phyloP scores from a whole-genome alignment of 495 filamentous ascomycete genomes.

The Chlorociboria aeruginascens region DNA sequence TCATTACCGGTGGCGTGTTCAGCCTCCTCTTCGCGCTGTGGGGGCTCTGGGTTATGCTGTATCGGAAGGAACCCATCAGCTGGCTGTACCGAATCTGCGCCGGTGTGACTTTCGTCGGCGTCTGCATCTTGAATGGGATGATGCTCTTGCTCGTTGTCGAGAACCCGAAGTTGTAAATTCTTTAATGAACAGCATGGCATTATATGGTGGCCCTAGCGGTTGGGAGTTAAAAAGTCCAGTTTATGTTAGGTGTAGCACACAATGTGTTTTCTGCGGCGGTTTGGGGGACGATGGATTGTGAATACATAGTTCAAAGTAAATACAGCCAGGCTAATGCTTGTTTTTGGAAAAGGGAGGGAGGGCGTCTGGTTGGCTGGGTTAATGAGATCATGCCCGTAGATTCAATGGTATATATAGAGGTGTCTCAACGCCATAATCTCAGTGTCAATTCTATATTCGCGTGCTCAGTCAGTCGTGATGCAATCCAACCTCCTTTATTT shows the following conservation, averaged over 20 bases:
- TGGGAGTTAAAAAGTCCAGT: not conserved
- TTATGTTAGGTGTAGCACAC: not conserved
- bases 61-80: slow-evolving; percentile 28
- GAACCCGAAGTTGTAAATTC: slow-evolving; percentile 12
- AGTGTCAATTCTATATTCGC: too few relatives aligned
- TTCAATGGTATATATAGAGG: too few relatives aligned
- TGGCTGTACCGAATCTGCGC: slow-evolving; percentile 31
- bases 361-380: too few relatives aligned
- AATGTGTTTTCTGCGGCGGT: too few relatives aligned
- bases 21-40: slow-evolving; percentile 42
- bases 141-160: slow-evolving; percentile 35
- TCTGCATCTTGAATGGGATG: slow-evolving; percentile 38
- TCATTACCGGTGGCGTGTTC: slow-evolving; percentile 42
- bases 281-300: too few relatives aligned
- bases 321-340: too few relatives aligned
- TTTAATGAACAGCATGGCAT: not conserved
- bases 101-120: slow-evolving; percentile 28
- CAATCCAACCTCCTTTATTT: too few relatives aligned
- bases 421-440: too few relatives aligned
- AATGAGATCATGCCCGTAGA: too few relatives aligned
- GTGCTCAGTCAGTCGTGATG: too few relatives aligned
- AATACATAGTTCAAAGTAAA: too few relatives aligned
- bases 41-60: slow-evolving; percentile 37
- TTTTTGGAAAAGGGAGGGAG: too few relatives aligned
- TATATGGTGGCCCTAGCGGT: not conserved